A percentile compares a stretch with the other conserved stretches of the same genome.
phyloP scores from a whole-genome alignment of 1,139 yeast genomes.

The Nakaseomyces kungkrabaensis region DNA sequence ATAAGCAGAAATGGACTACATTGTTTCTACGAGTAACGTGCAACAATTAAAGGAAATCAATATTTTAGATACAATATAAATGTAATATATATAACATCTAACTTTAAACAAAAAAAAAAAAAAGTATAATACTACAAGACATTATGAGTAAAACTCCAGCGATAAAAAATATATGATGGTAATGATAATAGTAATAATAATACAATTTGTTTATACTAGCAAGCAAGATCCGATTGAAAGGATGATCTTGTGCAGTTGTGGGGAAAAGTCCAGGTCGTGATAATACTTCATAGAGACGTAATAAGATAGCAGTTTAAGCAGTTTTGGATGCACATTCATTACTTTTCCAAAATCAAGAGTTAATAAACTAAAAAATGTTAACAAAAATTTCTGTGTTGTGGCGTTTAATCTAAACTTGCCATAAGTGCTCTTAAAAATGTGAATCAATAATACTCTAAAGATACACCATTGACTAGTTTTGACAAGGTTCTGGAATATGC shows the following conservation, averaged over 20 bases:
- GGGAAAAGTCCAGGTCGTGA: not conserved
- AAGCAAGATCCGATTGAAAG: not conserved
- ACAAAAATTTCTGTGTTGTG: not conserved
- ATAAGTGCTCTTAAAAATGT: not conserved
- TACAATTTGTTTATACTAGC: not conserved
- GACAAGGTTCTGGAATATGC: constrained; percentile 15
- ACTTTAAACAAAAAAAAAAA: not conserved
- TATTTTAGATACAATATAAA: not conserved
- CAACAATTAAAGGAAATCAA: not conserved
- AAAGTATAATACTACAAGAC: not conserved
- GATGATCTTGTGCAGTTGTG: not conserved
- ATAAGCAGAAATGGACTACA: not conserved
- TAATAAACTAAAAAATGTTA: not conserved
- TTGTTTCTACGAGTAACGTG: not conserved
- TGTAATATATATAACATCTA: not conserved
- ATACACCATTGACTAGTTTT: constrained; percentile 23
- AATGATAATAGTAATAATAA: too few relatives aligned
- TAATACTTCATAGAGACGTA: constrained; percentile 1
- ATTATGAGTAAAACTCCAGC: too few relatives aligned
- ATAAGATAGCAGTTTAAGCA: not conserved
- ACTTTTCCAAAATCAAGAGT: constrained; percentile 1
- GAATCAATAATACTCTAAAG: constrained; percentile 17
- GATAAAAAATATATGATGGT: too few relatives aligned
- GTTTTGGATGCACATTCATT: not conserved
- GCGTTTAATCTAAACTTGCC: not conserved